Conservation (phyloP, 1,284 basidiomycete species). For the Boletus mariae region DNA sequence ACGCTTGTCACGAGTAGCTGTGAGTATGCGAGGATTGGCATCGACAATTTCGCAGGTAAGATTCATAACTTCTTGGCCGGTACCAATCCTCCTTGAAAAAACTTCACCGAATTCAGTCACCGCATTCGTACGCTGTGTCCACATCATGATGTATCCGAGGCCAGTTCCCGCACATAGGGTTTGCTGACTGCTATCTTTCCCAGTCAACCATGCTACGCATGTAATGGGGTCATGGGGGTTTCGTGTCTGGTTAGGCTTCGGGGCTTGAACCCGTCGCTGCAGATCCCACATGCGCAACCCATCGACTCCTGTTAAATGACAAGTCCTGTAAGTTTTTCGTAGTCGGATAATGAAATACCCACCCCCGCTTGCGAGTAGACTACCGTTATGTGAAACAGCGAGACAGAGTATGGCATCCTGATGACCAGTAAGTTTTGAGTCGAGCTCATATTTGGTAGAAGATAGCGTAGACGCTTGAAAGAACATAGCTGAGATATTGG, state of each 20-base stretch:
- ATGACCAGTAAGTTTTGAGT: not conserved
- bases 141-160: not conserved
- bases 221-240: slow-evolving; percentile 3
- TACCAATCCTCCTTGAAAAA: not conserved
- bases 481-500: no score
- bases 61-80: slow-evolving; percentile 6
- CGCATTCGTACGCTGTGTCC: not conserved
- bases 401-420: not conserved
- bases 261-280: not conserved
- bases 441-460: not conserved
- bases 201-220: slow-evolving; percentile 2
- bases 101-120: slow-evolving; percentile 4
- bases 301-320: not conserved
- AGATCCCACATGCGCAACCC: slow-evolving; percentile 10
- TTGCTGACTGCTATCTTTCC: not conserved
- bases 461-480: no score
- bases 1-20: not conserved
- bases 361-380: not conserved
- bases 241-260: slow-evolving; percentile 1
- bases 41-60: not conserved
- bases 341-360: not conserved
- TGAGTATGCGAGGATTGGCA: not conserved
- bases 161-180: not conserved
- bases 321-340: not conserved
- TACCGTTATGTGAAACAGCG: not conserved